Percentiles rank a stretch among this genome's conserved stretches.
phyloP scores from a whole-genome alignment of 139 green algal genomes.

The Diplosphaera chodatii region DNA sequence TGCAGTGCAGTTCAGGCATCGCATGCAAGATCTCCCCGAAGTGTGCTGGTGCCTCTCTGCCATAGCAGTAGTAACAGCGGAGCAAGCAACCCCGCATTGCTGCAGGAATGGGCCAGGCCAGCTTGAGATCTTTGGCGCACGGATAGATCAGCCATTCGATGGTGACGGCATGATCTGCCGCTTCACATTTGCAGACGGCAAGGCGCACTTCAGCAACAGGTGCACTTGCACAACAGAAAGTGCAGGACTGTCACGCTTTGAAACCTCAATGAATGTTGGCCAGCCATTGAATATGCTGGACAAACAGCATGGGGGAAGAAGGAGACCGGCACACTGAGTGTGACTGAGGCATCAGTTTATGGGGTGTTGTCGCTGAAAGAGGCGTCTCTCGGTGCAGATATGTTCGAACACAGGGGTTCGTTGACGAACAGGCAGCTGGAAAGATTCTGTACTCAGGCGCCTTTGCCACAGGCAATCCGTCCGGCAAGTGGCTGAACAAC shows the following conservation, averaged over 20 bases:
- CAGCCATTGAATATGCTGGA: too few species aligned
- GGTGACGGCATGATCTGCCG: slow-evolving; percentile 23
- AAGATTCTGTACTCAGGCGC: slow-evolving; percentile 32
- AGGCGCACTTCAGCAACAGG: slow-evolving; percentile 16
- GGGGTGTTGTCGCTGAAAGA: too few species aligned
- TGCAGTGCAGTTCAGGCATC: too few species aligned
- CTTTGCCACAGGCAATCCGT: slow-evolving; percentile 29
- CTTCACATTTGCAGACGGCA: slow-evolving; percentile 21
- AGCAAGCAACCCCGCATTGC: too few species aligned
- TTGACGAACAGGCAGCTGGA: slow-evolving; percentile 18
- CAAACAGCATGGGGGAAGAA: too few species aligned
- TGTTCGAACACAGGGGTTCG: slow-evolving; percentile 13
- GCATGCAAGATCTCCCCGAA: too few species aligned
- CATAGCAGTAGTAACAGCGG: too few species aligned
- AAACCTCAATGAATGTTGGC: too few species aligned
- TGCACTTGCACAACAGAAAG: background rate
- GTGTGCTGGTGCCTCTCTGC: too few species aligned
- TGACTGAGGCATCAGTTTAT: too few species aligned
- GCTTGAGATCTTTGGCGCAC: slow-evolving; percentile 23
- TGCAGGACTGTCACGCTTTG: too few species aligned
- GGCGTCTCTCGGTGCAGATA: background rate
- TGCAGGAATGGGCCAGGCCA: slow-evolving; percentile 25
- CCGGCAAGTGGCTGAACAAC: slow-evolving; percentile 25
- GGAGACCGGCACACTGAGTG: too few species aligned
- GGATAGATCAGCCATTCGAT: slow-evolving; percentile 32